phyloP scores from a whole-genome alignment of 1,139 yeast species.

The Candida neerlandica region DNA sequence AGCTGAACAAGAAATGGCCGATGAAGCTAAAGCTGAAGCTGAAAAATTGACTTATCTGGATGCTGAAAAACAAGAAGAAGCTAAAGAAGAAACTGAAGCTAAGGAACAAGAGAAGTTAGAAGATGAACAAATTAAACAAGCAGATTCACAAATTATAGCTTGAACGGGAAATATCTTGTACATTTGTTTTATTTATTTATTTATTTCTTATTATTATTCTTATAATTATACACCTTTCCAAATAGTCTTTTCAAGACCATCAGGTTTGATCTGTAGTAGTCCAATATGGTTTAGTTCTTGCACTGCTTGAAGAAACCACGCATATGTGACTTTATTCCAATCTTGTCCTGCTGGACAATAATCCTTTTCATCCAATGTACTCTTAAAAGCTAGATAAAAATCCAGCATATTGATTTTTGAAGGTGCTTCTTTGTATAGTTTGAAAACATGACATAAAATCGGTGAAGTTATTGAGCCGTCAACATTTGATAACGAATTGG shows the following conservation, averaged over 20 bases:
- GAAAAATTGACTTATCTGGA: slow-evolving; percentile 12
- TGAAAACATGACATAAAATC: slow-evolving; percentile 58
- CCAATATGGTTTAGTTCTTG: slow-evolving; percentile 46
- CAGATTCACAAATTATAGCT: neutral
- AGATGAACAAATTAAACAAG: neutral
- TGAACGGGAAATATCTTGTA: neutral
- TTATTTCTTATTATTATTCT: no score
- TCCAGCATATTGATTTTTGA: slow-evolving; percentile 74
- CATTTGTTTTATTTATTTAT: no score
- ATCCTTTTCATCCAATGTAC: slow-evolving; percentile 45
- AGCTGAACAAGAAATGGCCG: slow-evolving; percentile 14
- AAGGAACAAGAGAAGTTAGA: slow-evolving; percentile 6
- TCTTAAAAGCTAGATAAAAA: slow-evolving; percentile 71
- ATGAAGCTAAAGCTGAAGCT: slow-evolving; percentile 17
- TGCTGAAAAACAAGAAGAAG: slow-evolving; percentile 1
- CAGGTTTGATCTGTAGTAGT: slow-evolving; percentile 42
- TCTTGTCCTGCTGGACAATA: slow-evolving; percentile 8
- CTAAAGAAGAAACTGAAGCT: slow-evolving; percentile 12
- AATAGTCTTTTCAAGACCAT: slow-evolving; percentile 47
- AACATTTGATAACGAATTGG: slow-evolving; percentile 23
- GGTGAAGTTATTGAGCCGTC: slow-evolving; percentile 40
- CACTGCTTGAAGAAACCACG: slow-evolving; percentile 49
- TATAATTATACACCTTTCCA: slow-evolving; percentile 47
- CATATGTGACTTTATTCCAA: slow-evolving; percentile 48
- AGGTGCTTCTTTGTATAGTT: slow-evolving; percentile 80